Evolutionary conservation across 2,329 filamentous ascomycete species (phyloP).

Genomic region (Pseudopithomyces maydicus): DNA sequence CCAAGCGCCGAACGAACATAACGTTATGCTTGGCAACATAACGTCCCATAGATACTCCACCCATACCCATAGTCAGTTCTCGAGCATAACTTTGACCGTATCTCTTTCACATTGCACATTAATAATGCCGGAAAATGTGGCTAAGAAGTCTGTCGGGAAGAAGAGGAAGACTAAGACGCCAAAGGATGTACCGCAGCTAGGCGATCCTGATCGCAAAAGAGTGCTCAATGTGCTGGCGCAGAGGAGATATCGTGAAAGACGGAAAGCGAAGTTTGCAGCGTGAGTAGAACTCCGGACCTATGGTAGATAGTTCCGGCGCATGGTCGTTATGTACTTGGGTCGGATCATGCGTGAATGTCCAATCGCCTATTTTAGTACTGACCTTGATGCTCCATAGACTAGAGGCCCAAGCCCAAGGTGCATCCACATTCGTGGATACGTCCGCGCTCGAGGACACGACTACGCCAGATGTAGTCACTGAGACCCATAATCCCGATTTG

Average conservation of each 20-base stretch:
- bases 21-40: conserved; percentile 2
- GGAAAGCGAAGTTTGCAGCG: conserved; percentile 29
- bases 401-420: conserved; percentile 25
- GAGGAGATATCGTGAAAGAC: conserved; percentile 37
- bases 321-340: background rate
- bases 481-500: background rate
- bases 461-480: background rate
- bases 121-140: background rate
- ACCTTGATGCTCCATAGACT: conserved; percentile 7
- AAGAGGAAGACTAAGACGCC: conserved; percentile 27
- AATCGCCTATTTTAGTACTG: background rate
- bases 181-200: conserved; percentile 23
- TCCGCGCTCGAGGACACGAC: background rate
- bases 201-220: conserved; percentile 37
- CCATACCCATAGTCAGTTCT: background rate
- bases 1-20: background rate
- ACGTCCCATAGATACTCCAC: background rate
- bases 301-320: background rate
- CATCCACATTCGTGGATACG: background rate
- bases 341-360: background rate
- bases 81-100: conserved; percentile 11
- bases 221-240: conserved; percentile 39
- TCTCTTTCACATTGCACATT: conserved; percentile 1
- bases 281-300: background rate
- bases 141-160: conserved; percentile 24